Evolutionary conservation across 305 asterid genomes (phyloP), one percentile per base, ranked within the genome.

Genomic region (Petunia hybrid): DNA sequence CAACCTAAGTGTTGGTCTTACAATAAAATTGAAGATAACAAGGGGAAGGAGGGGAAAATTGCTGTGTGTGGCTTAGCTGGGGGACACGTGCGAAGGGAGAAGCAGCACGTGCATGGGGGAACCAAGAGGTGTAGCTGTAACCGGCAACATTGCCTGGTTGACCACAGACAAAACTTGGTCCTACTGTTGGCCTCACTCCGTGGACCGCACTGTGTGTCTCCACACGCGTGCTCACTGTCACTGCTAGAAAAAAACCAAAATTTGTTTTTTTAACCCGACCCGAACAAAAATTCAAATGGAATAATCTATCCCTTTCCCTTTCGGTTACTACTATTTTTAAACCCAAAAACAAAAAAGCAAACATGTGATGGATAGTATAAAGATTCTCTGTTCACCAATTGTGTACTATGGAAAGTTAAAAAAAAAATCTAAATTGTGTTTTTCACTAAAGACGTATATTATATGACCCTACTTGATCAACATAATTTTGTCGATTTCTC

Each of bases 91-190:
- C 85, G 80, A 41, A 45, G 84, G 77, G 59, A 61, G 71, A 35
- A 13, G 62, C 36, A 41, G 84, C 90, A 87, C 89, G 89, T 85
- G 87, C 87, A 81, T 77, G 10, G 86, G 85, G 81, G 68, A 80
- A 61, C 38, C 45, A 57, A 51, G 10, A 79, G 55, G 3, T 79
- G 41, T 38, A 83, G 81, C 86, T 84, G 88, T 77, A 48, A 61
- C 82, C 86, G 85, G 86, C 83, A 81, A 75, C 55, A 7, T 76
- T 87, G 90, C 87, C 88, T 74, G 92, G 88, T 89, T 89, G 92
- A 87, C 90, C 83, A 81, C 86, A 85, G 89, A 89, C 92, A 89
- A 51, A 12, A 61, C 63, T 35, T 75, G 86, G 83, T 83, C 84
- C 75, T 59, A 80, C 42, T 6, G 40, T 48, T 70, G 82, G 69